phyloP scores from a whole-genome alignment of 768 basidiomycete genomes.

The Mycena maculata region DNA sequence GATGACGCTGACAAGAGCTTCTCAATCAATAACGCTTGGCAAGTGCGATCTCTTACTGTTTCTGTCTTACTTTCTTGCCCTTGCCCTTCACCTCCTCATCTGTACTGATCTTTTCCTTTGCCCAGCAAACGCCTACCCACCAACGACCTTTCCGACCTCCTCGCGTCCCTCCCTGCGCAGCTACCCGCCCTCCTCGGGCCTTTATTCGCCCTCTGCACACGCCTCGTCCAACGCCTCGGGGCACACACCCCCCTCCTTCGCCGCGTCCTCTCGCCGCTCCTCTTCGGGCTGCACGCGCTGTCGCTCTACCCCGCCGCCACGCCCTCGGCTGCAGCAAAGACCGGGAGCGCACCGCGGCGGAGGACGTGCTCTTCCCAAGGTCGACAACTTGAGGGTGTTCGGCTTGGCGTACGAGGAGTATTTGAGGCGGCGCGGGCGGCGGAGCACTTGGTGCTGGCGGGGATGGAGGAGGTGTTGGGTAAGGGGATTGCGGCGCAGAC shows the following conservation, averaged over 20 bases:
- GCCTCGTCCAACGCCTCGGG: slow-evolving; percentile 87
- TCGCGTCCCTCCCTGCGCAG: slow-evolving; percentile 76
- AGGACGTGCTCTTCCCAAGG: slow-evolving; percentile 25
- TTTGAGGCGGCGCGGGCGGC: slow-evolving; percentile 87
- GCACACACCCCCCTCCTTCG: slow-evolving; percentile 90
- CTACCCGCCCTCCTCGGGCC: slow-evolving; percentile 76
- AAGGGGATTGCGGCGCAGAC: slow-evolving; percentile 21
- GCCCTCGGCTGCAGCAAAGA: slow-evolving; percentile 79
- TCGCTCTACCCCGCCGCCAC: slow-evolving; percentile 92
- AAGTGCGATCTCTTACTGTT: too few relatives aligned
- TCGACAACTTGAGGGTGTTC: slow-evolving; percentile 46
- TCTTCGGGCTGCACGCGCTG: slow-evolving; percentile 94
- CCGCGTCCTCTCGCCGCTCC: slow-evolving; percentile 87
- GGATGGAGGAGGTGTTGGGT: slow-evolving; percentile 57
- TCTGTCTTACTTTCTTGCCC: too few relatives aligned
- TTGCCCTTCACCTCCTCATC: too few relatives aligned
- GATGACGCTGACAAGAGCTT: too few relatives aligned
- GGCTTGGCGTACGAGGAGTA: slow-evolving; percentile 74
- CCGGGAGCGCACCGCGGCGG: slow-evolving; percentile 1
- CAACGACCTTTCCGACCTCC: slow-evolving; percentile 76
- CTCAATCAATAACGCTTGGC: too few relatives aligned
- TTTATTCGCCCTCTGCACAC: slow-evolving; percentile 81
- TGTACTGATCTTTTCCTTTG: slow-evolving; percentile 25
- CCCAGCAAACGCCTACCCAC: slow-evolving; percentile 73
- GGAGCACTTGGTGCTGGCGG: slow-evolving; percentile 92